Base-by-base conservation (phyloP, 768 basidiomycete genomes). In the Mycena capillaripes region DNA sequence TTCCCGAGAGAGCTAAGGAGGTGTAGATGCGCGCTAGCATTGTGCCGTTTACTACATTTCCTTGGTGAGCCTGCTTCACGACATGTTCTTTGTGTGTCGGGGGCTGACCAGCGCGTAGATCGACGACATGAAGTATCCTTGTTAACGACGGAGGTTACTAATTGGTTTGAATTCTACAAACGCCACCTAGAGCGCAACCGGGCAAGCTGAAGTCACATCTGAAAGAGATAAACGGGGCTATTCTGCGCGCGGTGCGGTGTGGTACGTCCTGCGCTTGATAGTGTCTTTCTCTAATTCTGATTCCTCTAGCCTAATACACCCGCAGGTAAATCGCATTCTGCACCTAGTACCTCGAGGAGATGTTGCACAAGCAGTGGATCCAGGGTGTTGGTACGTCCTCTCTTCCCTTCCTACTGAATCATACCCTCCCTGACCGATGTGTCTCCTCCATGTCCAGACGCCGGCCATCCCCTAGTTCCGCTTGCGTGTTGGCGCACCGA, bases 401-500 rank as follows among this genome's bases (percentile, higher is more conserved):
- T 30, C 50, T 44, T 42, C 14, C 23, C 25, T n/a, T n/a, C n/a
- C n/a, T n/a, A n/a, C n/a, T n/a, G n/a, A n/a, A n/a, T n/a, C n/a
- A n/a, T n/a, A n/a, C n/a, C n/a, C n/a, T n/a, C n/a, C n/a, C n/a
- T n/a, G n/a, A n/a, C n/a, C n/a, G n/a, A n/a, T n/a, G n/a, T n/a
- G n/a, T 29, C 6, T 44, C 29, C 17, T 0, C 55, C 3, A 38
- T 34, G n/a, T n/a, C n/a, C n/a, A n/a, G n/a, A n/a, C 29, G 40
- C 44, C 27, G 30, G 64, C 29, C 9, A 32, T n/a, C 36, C 27
- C n/a, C 25, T 62, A 94, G 72, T 93, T 92, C 78, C 84, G 90
- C 25, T 89, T 94, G 78, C 89, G 89, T 62, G 91, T 92, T 16
- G 93, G 92, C 6, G 87, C 90, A 2, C 92, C 93, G 90, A 91